Evolutionary conservation across 1,284 basidiomycete species (phyloP).

Genomic region (Melanopsichium pennsylvanicum): DNA sequence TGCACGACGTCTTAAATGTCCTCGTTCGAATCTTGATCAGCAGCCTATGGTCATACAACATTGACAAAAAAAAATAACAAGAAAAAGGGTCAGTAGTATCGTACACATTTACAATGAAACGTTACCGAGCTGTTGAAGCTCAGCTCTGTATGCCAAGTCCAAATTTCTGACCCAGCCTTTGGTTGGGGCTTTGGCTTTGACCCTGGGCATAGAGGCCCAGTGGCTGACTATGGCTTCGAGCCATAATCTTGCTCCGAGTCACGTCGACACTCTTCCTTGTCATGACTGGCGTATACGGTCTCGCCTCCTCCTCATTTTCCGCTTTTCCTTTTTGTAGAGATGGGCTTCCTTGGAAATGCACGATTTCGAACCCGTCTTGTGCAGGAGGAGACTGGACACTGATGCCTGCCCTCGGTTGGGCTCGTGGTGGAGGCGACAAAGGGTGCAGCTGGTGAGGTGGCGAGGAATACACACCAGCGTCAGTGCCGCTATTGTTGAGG

Average conservation of each 20-base stretch:
- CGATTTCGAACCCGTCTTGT: constrained; percentile 14
- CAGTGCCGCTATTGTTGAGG: background rate
- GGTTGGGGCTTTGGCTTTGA: too few relatives aligned
- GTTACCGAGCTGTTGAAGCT: constrained; percentile 11
- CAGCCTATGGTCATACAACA: too few relatives aligned
- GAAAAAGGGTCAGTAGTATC: background rate
- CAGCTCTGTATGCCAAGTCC: background rate
- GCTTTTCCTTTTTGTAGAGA: too few relatives aligned
- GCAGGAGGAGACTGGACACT: constrained; percentile 1
- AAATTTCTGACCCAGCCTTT: constrained; percentile 1
- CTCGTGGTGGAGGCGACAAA: constrained; percentile 19
- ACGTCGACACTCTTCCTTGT: constrained; percentile 19
- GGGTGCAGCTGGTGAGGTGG: constrained; percentile 6
- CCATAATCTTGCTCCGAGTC: constrained; percentile 15
- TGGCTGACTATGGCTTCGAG: constrained; percentile 18
- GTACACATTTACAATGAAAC: background rate
- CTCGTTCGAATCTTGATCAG: too few relatives aligned
- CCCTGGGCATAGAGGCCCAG: background rate
- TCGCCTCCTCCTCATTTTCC: background rate
- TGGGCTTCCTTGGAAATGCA: constrained; percentile 9
- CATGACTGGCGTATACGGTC: constrained; percentile 24
- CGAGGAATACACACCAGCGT: background rate
- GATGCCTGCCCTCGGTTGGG: constrained; percentile 25
- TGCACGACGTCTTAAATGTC: too few relatives aligned
- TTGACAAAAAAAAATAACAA: too few relatives aligned